A percentile compares a stretch with the other conserved stretches of the same genome.
phyloP scores from a whole-genome alignment of 2,329 filamentous ascomycete genomes.

The Fusarium mangiferae region DNA sequence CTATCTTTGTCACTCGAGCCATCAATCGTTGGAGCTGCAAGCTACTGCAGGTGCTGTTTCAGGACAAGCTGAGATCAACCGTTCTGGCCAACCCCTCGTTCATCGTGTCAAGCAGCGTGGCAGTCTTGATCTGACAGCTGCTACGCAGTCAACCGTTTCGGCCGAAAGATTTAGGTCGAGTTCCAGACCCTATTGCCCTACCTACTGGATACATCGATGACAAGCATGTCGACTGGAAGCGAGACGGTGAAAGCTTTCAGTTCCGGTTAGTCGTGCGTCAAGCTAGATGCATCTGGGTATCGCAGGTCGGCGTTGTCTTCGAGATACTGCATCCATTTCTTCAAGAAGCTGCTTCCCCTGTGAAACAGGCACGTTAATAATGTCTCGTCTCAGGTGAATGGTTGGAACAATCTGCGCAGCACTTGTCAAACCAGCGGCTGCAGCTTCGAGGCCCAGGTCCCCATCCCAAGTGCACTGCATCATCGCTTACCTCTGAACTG shows the following conservation, averaged over 20 bases:
- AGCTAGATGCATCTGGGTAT: conserved; percentile 76
- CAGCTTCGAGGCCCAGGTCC: conserved; percentile 12
- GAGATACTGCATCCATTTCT: conserved; percentile 89
- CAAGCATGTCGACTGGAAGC: neutral
- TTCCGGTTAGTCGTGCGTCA: conserved; percentile 41
- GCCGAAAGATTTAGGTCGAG: conserved; percentile 10
- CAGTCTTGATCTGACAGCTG: conserved; percentile 5
- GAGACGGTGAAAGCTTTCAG: neutral
- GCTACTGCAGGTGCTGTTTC: conserved; percentile 25
- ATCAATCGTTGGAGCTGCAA: conserved; percentile 4
- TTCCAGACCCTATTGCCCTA: neutral
- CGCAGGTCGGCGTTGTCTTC: conserved; percentile 91
- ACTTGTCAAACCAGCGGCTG: conserved; percentile 23
- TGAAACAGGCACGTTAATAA: conserved; percentile 30
- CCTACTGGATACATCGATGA: neutral
- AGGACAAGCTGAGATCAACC: conserved; percentile 25
- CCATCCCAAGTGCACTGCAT: conserved; percentile 6
- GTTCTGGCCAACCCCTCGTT: conserved; percentile 5
- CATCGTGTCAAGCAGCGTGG: conserved; percentile 2
- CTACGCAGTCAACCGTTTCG: conserved; percentile 6
- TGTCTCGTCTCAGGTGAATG: conserved; percentile 35
- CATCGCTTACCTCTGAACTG: conserved; percentile 80
- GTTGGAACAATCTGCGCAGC: conserved; percentile 34
- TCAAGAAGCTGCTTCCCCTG: conserved; percentile 87
- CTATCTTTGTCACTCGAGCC: conserved; percentile 5